A percentile compares a stretch with the other conserved stretches of the same genome.
Evolutionary conservation across 352 stramenopile species (phyloP).

Genomic region (Pythium phragmitis): DNA sequence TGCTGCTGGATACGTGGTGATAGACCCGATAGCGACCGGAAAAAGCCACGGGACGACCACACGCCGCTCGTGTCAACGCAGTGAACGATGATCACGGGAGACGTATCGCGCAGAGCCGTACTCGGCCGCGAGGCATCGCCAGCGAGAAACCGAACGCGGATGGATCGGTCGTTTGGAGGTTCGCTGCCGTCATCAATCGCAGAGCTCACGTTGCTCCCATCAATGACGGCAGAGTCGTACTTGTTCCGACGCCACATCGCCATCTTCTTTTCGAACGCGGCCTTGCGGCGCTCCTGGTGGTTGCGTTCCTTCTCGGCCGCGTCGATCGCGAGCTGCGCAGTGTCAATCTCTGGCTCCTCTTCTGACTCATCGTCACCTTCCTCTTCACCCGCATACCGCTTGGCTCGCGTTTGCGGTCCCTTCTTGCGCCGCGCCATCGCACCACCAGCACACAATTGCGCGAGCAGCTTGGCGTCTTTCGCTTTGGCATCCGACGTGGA

Average conservation of each 20-base stretch:
- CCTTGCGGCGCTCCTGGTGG: conserved; percentile 42
- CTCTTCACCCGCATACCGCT: conserved; percentile 33
- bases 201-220: not conserved
- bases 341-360: conserved; percentile 21
- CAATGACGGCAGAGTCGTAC: conserved; percentile 54
- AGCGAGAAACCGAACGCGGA: conserved; percentile 45
- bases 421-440: conserved; percentile 29
- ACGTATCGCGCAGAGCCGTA: conserved; percentile 12
- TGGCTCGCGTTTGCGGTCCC: conserved; percentile 23
- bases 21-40: conserved; percentile 51
- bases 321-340: conserved; percentile 19
- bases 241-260: conserved; percentile 59
- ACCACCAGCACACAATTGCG: conserved; percentile 34
- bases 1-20: conserved; percentile 55
- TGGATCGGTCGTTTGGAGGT: conserved; percentile 14
- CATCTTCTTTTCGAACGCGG: conserved; percentile 46
- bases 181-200: conserved; percentile 10
- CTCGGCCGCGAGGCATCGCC: conserved; percentile 58
- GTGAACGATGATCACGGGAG: conserved; percentile 55
- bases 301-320: conserved; percentile 37
- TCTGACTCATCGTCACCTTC: conserved; percentile 35
- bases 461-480: conserved; percentile 43
- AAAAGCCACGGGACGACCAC: conserved; percentile 76
- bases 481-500: conserved; percentile 38
- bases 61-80: conserved; percentile 75